Conservation (phyloP, 495 filamentous ascomycete genomes). For the Talaromyces borbonicus region DNA sequence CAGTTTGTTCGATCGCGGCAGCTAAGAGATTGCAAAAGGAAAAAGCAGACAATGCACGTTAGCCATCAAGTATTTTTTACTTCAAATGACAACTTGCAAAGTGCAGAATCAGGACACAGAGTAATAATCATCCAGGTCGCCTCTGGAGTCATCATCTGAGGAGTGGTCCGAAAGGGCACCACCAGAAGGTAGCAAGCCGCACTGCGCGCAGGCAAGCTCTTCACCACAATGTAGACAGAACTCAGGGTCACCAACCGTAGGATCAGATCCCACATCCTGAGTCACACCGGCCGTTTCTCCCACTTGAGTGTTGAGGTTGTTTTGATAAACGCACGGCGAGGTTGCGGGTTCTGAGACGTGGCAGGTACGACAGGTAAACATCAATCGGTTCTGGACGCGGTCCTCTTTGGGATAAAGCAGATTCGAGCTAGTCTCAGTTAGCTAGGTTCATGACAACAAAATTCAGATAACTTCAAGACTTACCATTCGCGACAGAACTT, state of each 20-base stretch:
- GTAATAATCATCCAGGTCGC: not conserved
- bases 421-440: conserved; percentile 57
- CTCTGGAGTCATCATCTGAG: conserved; percentile 9
- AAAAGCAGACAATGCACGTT: conserved; percentile 22
- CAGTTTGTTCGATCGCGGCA: conserved; percentile 71
- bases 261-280: conserved; percentile 90
- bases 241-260: conserved; percentile 74
- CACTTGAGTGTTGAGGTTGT: conserved; percentile 76
- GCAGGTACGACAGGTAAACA: conserved; percentile 85
- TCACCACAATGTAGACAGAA: conserved; percentile 46
- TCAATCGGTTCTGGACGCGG: conserved; percentile 48
- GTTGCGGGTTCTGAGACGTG: conserved; percentile 77
- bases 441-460: conserved; percentile 7
- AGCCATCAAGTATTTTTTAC: conserved; percentile 30
- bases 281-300: conserved; percentile 96
- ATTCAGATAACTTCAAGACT: conserved; percentile 12
- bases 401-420: conserved; percentile 97
- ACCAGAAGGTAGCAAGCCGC: conserved; percentile 20
- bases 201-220: conserved; percentile 38
- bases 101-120: conserved; percentile 8
- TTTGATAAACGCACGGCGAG: conserved; percentile 82
- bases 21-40: conserved; percentile 43
- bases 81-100: conserved; percentile 6
- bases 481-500: conserved; percentile 95
- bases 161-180: conserved; percentile 11